Conservation (phyloP, 768 basidiomycete species). For the Leccinum barrowsii region DNA sequence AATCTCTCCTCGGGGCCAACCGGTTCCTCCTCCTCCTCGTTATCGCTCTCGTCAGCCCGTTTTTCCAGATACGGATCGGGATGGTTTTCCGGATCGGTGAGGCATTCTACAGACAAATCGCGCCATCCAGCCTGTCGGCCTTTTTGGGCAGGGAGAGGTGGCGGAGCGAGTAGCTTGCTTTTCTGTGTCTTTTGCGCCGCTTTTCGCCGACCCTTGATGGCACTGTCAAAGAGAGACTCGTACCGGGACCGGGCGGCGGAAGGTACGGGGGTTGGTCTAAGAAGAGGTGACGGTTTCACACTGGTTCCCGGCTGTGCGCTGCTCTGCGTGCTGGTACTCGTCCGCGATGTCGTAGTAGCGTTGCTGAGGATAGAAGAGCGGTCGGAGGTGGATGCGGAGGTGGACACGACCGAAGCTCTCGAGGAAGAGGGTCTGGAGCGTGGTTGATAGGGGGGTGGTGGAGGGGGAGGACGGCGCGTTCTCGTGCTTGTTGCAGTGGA, state of each 20-base stretch:
- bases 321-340: constrained; percentile 34
- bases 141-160: constrained; percentile 40
- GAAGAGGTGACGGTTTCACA: constrained; percentile 31
- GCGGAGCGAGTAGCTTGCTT: constrained; percentile 28
- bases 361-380: constrained; percentile 59
- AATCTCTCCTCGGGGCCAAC: constrained; percentile 46
- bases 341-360: constrained; percentile 37
- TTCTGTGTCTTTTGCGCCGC: constrained; percentile 32
- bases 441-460: constrained; percentile 32
- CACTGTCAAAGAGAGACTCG: constrained; percentile 62
- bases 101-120: constrained; percentile 65
- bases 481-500: constrained; percentile 35
- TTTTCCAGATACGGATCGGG: constrained; percentile 10
- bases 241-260: constrained; percentile 61
- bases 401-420: constrained; percentile 36
- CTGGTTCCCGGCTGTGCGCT: constrained; percentile 20
- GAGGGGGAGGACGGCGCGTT: constrained; percentile 38
- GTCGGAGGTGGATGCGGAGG: constrained; percentile 49
- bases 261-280: constrained; percentile 66
- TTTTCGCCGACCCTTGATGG: constrained; percentile 47
- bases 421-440: constrained; percentile 33
- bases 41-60: constrained; percentile 10
- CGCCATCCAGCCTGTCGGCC: constrained; percentile 67
- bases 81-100: constrained; percentile 42
- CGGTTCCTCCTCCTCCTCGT: constrained; percentile 14